Conservation (phyloP, 495 filamentous ascomycete species). For the Hyaloscypha finlandica region DNA sequence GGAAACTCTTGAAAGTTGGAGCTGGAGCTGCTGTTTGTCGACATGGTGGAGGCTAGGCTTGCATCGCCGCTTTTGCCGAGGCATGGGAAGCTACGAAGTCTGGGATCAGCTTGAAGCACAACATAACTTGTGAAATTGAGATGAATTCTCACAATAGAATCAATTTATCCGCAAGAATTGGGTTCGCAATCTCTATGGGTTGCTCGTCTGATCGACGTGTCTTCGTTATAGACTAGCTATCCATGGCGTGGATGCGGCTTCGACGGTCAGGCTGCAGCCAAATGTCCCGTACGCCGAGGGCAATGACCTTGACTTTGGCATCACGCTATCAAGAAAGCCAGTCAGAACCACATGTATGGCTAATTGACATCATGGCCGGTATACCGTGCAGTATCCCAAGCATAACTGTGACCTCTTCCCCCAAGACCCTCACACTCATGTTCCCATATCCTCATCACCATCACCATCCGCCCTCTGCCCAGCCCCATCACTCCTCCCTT, state of each 20-base stretch:
- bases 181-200: neutral
- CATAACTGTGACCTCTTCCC: neutral
- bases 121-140: too few species aligned
- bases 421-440: neutral
- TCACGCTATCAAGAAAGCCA: neutral
- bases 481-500: constrained; percentile 2
- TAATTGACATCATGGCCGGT: neutral
- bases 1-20: constrained; percentile 17
- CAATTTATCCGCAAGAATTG: neutral
- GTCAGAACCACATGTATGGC: neutral
- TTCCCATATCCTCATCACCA: constrained; percentile 23
- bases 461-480: constrained; percentile 3
- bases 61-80: constrained; percentile 10
- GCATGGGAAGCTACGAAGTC: neutral
- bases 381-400: neutral
- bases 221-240: neutral
- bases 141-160: too few species aligned
- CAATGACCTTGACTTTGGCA: neutral
- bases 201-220: neutral
- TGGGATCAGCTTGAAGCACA: too few species aligned
- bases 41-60: constrained; percentile 11
- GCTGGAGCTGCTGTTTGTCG: constrained; percentile 18
- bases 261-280: neutral
- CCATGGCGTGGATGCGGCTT: neutral
- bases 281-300: neutral